phyloP scores from a whole-genome alignment of 2,329 filamentous ascomycete genomes.

The Macrophomina phaseolina region DNA sequence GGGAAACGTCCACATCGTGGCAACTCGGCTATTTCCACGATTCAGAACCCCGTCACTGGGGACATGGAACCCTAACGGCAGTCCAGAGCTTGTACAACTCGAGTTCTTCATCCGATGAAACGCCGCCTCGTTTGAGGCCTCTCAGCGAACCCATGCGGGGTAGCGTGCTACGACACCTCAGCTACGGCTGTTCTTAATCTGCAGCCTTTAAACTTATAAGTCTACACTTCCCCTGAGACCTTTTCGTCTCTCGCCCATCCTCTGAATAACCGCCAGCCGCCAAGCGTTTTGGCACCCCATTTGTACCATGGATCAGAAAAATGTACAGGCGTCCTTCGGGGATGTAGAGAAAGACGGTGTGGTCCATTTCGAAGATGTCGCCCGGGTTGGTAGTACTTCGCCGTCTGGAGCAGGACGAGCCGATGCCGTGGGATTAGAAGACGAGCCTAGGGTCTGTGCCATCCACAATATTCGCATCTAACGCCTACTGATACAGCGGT shows the following conservation, averaged over 20 bases:
- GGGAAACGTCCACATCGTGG: slow-evolving; percentile 1
- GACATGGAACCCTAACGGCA: not conserved
- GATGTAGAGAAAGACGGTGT: slow-evolving; percentile 11
- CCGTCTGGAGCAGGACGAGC: not conserved
- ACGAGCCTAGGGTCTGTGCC: slow-evolving; percentile 10
- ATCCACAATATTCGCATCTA: not conserved
- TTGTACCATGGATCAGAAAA: not conserved
- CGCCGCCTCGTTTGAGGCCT: not conserved
- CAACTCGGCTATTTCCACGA: slow-evolving; percentile 1
- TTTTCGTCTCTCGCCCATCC: not conserved
- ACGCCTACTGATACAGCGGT: not conserved
- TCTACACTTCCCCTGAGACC: not conserved
- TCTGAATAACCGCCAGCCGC: too few relatives aligned
- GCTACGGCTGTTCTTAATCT: not conserved
- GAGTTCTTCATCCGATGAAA: slow-evolving; percentile 6
- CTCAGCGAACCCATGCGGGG: not conserved
- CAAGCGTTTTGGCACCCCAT: too few relatives aligned
- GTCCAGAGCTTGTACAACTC: slow-evolving; percentile 7
- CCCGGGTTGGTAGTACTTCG: not conserved
- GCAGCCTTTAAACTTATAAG: not conserved
- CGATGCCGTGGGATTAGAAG: not conserved
- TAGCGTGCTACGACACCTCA: not conserved
- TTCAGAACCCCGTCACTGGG: not conserved
- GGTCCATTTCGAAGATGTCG: slow-evolving; percentile 2
- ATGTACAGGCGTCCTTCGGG: not conserved